Percentiles rank a stretch among this genome's conserved stretches.
Evolutionary conservation across 2,329 filamentous ascomycete genomes (phyloP).

Genomic region (Westerdykella aurantiaca): DNA sequence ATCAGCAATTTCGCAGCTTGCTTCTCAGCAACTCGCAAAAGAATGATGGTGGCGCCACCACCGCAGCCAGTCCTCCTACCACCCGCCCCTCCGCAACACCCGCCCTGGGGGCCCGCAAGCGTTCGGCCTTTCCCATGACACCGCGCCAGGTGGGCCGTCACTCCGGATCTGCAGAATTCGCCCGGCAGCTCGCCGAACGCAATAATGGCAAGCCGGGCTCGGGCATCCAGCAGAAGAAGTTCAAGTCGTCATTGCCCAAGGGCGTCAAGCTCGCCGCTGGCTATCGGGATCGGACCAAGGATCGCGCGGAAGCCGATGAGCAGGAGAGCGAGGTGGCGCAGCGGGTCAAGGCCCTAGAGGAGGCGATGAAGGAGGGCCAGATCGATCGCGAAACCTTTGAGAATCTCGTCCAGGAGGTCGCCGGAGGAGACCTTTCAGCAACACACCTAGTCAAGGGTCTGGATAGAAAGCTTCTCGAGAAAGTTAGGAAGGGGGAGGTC

Average conservation of each 20-base stretch:
- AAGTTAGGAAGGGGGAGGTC: slow-evolving; percentile 61
- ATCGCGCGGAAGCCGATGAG: slow-evolving; percentile 38
- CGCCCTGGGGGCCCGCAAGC: slow-evolving; percentile 69
- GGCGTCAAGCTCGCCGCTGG: slow-evolving; percentile 73
- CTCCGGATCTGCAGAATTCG: slow-evolving; percentile 61
- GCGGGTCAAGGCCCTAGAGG: slow-evolving; percentile 71
- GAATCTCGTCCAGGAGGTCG: slow-evolving; percentile 65
- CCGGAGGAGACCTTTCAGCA: slow-evolving; percentile 71
- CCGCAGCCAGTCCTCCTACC: too few species aligned
- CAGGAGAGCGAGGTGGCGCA: slow-evolving; percentile 50
- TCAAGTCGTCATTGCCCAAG: slow-evolving; percentile 73
- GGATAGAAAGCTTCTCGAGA: slow-evolving; percentile 73
- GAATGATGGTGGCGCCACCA: slow-evolving; percentile 25
- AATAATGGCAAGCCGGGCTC: slow-evolving; percentile 46
- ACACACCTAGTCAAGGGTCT: slow-evolving; percentile 90
- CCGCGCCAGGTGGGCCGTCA: slow-evolving; percentile 62
- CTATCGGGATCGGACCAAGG: slow-evolving; percentile 75
- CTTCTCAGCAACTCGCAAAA: slow-evolving; percentile 52
- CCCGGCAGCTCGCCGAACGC: slow-evolving; percentile 74
- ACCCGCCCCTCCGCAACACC: slow-evolving; percentile 38
- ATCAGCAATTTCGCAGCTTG: slow-evolving; percentile 85
- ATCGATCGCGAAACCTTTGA: slow-evolving; percentile 78
- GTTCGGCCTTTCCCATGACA: slow-evolving; percentile 86
- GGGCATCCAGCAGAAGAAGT: slow-evolving; percentile 54
- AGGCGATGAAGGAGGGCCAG: slow-evolving; percentile 74